Percentiles rank a stretch among this genome's conserved stretches.
Conservation (phyloP, 495 filamentous ascomycete genomes). For the Annulohypoxylon stygium region DNA sequence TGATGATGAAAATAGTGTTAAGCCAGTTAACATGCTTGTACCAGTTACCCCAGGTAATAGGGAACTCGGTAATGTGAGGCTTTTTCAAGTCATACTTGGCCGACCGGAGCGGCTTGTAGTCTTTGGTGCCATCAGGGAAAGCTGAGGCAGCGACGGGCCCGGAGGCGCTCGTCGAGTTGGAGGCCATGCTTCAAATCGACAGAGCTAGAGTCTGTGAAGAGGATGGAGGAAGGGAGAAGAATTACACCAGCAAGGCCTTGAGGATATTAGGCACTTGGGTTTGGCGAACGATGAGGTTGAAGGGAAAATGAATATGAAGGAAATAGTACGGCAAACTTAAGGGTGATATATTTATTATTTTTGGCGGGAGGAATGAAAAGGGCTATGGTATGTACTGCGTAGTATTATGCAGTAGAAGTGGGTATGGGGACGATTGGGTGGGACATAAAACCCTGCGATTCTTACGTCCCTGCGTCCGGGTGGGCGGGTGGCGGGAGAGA, state of each 20-base stretch:
- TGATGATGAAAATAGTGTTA: slow-evolving; percentile 87
- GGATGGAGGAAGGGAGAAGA: neutral
- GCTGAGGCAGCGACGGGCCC: slow-evolving; percentile 52
- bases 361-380: slow-evolving; percentile 17
- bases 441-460: slow-evolving; percentile 38
- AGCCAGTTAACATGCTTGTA: slow-evolving; percentile 98
- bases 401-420: slow-evolving; percentile 30
- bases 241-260: slow-evolving; percentile 38
- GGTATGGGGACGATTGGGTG: slow-evolving; percentile 45
- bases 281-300: slow-evolving; percentile 36
- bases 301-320: slow-evolving; percentile 13
- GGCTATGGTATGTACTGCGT: slow-evolving; percentile 14
- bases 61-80: slow-evolving; percentile 67
- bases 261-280: slow-evolving; percentile 25
- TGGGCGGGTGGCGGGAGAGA: slow-evolving; percentile 37
- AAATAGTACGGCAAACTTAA: slow-evolving; percentile 15
- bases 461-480: slow-evolving; percentile 28
- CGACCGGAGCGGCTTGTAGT: slow-evolving; percentile 60
- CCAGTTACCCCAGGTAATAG: slow-evolving; percentile 90
- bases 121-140: slow-evolving; percentile 63
- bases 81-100: slow-evolving; percentile 64
- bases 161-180: slow-evolving; percentile 51
- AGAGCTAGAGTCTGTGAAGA: slow-evolving; percentile 5
- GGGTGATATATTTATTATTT: slow-evolving; percentile 41
- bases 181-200: slow-evolving; percentile 56